phyloP scores from a whole-genome alignment of 805 yeast species.

The Saccharomycopsis sp. region DNA sequence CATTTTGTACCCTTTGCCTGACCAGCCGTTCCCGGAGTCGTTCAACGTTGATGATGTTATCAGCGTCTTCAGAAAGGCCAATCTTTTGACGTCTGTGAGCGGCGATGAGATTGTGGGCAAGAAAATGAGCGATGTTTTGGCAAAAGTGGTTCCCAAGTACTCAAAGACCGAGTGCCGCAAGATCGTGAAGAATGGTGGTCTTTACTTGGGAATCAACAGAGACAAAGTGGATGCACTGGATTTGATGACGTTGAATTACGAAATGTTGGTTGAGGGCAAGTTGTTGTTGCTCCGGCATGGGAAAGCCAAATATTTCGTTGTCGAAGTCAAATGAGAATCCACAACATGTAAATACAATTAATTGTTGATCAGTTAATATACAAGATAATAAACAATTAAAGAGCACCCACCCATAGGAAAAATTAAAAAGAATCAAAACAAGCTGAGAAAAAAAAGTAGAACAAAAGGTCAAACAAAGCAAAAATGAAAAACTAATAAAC shows the following conservation, averaged over 20 bases:
- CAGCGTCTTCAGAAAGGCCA: constrained; percentile 48
- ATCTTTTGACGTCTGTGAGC: constrained; percentile 36
- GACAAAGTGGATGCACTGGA: constrained; percentile 45
- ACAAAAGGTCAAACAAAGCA: neutral
- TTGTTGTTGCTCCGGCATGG: constrained; percentile 67
- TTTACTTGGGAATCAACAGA: constrained; percentile 58
- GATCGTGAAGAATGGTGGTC: constrained; percentile 59
- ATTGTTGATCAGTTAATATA: neutral
- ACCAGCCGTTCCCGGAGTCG: constrained; percentile 38
- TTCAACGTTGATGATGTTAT: constrained; percentile 42
- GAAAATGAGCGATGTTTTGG: constrained; percentile 45
- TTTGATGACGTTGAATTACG: constrained; percentile 37
- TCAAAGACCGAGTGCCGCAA: constrained; percentile 52
- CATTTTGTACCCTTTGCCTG: constrained; percentile 53
- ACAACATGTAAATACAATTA: neutral
- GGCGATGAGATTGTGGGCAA: constrained; percentile 30
- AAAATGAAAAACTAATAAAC: neutral
- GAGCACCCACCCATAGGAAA: neutral
- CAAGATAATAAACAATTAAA: neutral
- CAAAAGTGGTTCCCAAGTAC: constrained; percentile 37
- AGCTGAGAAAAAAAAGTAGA: neutral
- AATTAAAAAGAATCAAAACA: neutral
- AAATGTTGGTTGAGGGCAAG: constrained; percentile 47
- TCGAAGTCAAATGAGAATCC: constrained; percentile 33
- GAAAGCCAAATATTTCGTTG: constrained; percentile 54